phyloP scores from a whole-genome alignment of 306 rosid genomes.

The Cucurbita argyrosperma region DNA sequence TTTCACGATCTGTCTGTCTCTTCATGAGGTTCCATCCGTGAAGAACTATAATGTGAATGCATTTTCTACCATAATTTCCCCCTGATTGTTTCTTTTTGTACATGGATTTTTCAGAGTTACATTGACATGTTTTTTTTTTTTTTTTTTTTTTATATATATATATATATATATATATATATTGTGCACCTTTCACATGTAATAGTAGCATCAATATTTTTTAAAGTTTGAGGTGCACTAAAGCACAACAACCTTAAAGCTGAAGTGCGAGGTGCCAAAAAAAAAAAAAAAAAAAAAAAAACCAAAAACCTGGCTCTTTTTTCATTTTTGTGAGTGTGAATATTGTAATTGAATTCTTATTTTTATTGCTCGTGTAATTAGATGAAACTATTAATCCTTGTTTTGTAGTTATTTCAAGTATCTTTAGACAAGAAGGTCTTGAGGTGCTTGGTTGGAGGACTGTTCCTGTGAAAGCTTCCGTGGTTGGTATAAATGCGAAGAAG shows the following conservation, averaged over 20 bases:
- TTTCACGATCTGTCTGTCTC: background rate
- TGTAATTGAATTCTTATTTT: background rate
- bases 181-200: background rate
- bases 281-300: too few relatives aligned
- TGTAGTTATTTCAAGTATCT: conserved; percentile 67
- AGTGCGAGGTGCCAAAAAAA: too few relatives aligned
- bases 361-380: background rate
- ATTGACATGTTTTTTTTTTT: background rate
- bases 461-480: conserved; percentile 78
- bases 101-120: background rate
- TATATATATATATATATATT: too few relatives aligned
- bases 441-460: conserved; percentile 98
- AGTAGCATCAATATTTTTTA: background rate
- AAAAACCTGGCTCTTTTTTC: background rate
- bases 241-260: background rate
- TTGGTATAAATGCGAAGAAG: conserved; percentile 85
- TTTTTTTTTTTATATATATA: too few relatives aligned
- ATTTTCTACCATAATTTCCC: background rate
- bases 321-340: background rate
- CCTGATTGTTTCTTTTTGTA: background rate
- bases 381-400: conserved; percentile 6
- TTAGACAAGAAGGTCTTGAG: conserved; percentile 94
- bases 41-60: background rate
- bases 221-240: background rate
- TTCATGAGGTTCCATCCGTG: background rate